Percentiles rank a stretch among this genome's conserved stretches.
Evolutionary conservation across 1,284 basidiomycete genomes (phyloP).

Genomic region (Cryptococcus wingfieldii): DNA sequence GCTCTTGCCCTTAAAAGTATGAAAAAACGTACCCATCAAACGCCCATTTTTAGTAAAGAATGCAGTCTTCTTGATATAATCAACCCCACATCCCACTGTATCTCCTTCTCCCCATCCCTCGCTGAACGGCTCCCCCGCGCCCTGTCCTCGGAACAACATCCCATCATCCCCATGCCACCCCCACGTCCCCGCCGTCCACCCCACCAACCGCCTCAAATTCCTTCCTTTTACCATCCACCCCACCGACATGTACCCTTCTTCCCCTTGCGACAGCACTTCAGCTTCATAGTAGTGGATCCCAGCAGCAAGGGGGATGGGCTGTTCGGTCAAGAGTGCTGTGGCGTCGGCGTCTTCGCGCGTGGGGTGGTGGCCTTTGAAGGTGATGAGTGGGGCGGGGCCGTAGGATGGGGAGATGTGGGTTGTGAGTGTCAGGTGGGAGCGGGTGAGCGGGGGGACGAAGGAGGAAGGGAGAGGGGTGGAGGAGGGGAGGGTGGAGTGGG

Average conservation of each 20-base stretch:
- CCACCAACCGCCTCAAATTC: conserved; percentile 70
- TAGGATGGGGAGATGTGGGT: conserved; percentile 29
- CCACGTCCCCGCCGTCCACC: conserved; percentile 86
- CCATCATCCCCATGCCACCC: conserved; percentile 95
- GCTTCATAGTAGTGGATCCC: conserved; percentile 91
- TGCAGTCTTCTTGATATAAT: conserved; percentile 68
- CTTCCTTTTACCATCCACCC: conserved; percentile 60
- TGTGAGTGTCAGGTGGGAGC: conserved; percentile 17
- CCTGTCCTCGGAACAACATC: conserved; percentile 67
- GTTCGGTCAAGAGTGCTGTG: conserved; percentile 67
- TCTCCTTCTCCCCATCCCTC: conserved; percentile 69
- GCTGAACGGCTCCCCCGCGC: conserved; percentile 67
- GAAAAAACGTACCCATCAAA: conserved; percentile 59
- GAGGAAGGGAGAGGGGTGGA: conserved; percentile 8
- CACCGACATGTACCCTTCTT: conserved; percentile 79
- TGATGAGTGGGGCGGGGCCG: conserved; percentile 24
- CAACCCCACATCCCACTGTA: conserved; percentile 80
- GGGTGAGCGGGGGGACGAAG: conserved; percentile 15
- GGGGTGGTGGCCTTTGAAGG: conserved; percentile 26
- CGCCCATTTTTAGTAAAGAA: conserved; percentile 89
- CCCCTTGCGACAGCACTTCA: conserved; percentile 69
- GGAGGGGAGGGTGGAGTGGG: conserved; percentile 12
- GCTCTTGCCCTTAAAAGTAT: too few relatives aligned
- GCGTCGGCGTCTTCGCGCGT: conserved; percentile 70
- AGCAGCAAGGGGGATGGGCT: conserved; percentile 71